A percentile compares a stretch with the other conserved stretches of the same genome.
Evolutionary conservation across 805 yeast genomes (phyloP).

Genomic region (Cyberlindnera maritima): DNA sequence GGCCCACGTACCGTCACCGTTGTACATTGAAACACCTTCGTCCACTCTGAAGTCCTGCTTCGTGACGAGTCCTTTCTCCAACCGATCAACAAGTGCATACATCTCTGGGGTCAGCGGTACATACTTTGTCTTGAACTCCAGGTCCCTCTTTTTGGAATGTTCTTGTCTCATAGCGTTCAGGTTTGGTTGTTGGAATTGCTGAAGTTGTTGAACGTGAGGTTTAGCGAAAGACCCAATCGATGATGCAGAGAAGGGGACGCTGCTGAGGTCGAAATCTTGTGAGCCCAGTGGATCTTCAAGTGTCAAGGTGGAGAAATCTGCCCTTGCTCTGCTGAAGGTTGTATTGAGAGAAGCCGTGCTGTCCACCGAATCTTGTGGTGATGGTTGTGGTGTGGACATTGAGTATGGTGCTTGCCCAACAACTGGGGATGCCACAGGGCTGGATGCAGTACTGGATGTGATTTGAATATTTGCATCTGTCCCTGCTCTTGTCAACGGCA

Average conservation of each 20-base stretch:
- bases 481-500: neutral
- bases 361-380: neutral
- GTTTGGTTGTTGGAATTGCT: no score
- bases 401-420: neutral
- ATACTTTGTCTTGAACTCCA: conserved; percentile 5
- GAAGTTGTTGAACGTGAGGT: neutral
- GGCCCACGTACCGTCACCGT: conserved; percentile 28
- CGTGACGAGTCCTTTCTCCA: conserved; percentile 20
- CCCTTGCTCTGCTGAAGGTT: conserved; percentile 6
- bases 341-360: neutral
- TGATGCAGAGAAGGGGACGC: conserved; percentile 25
- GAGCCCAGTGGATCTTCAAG: conserved; percentile 4
- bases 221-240: conserved; percentile 16
- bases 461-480: neutral
- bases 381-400: neutral
- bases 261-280: conserved; percentile 8
- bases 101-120: conserved; percentile 17
- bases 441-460: neutral
- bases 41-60: conserved; percentile 21
- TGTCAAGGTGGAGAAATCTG: conserved; percentile 3
- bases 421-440: neutral
- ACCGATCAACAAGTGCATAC: conserved; percentile 20
- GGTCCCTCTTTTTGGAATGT: conserved; percentile 5
- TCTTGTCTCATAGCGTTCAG: conserved; percentile 5
- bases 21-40: conserved; percentile 24